Conservation (phyloP, 2,329 filamentous ascomycete species). For the Nigrograna mackinnonii region DNA sequence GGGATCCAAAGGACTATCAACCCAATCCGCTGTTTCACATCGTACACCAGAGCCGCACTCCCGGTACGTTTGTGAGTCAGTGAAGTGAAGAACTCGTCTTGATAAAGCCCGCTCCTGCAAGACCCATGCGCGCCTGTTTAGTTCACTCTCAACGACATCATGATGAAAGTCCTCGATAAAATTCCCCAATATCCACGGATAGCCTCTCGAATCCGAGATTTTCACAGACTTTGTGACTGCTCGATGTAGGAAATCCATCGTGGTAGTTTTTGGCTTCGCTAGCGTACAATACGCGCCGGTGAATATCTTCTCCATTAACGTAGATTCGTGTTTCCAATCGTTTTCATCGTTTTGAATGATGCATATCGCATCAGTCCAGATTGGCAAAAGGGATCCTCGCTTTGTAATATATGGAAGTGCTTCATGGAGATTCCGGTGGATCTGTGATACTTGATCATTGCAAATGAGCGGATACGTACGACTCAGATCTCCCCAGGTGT, state of each 20-base stretch:
- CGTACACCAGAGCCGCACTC: background rate
- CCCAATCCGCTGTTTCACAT: too few species aligned
- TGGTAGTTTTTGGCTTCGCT: background rate
- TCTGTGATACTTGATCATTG: background rate
- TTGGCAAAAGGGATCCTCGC: background rate
- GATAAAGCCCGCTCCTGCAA: conserved; percentile 6
- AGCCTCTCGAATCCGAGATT: background rate
- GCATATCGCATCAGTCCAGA: background rate
- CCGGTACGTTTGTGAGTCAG: background rate
- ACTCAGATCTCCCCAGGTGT: background rate
- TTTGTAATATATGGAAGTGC: background rate
- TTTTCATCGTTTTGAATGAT: background rate
- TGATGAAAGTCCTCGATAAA: background rate
- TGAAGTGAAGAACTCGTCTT: conserved; percentile 2
- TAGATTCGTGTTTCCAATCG: background rate
- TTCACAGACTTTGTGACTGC: background rate
- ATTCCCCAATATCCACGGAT: background rate
- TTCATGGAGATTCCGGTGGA: too few species aligned
- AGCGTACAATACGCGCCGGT: background rate
- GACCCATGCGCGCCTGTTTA: conserved; percentile 5
- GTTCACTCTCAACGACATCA: background rate
- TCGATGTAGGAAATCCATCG: background rate
- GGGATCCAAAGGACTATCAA: too few species aligned
- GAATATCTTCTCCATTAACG: background rate
- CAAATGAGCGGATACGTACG: background rate